Percentiles rank a stretch among this genome's conserved stretches.
These are phyloP conservation scores for Yarrowia bubula DNA, from an alignment of 805 yeast genomes.

Conservation along the genomic window DNA sequence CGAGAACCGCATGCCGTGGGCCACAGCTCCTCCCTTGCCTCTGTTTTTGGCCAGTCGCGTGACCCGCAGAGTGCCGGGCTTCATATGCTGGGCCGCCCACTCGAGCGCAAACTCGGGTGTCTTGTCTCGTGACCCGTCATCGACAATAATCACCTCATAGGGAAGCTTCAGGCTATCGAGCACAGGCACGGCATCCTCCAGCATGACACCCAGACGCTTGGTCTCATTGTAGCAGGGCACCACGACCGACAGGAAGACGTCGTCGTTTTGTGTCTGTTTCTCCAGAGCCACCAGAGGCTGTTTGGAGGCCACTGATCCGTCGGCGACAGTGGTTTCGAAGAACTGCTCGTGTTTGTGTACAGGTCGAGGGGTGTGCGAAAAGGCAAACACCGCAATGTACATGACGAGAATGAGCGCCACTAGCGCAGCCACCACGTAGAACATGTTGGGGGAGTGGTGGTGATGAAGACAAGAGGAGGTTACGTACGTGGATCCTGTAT, in stretches of 20 bases:
- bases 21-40: constrained; percentile 96
- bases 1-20: constrained; percentile 79
- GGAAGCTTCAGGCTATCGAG: constrained; percentile 42
- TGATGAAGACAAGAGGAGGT: neutral
- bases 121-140: constrained; percentile 86
- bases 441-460: constrained; percentile 1
- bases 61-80: constrained; percentile 67
- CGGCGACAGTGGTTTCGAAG: neutral
- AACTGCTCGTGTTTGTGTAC: constrained; percentile 12
- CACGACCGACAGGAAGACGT: constrained; percentile 66
- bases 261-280: neutral
- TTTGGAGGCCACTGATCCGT: neutral
- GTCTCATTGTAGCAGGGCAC: constrained; percentile 95
- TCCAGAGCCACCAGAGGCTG: constrained; percentile 12
- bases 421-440: constrained; percentile 9
- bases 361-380: constrained; percentile 18
- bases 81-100: constrained; percentile 50
- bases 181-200: constrained; percentile 46
- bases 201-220: constrained; percentile 53
- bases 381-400: constrained; percentile 11
- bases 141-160: constrained; percentile 83
- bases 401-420: constrained; percentile 6
- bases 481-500: constrained; percentile 5
- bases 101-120: constrained; percentile 70
- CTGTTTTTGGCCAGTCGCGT: constrained; percentile 70